Percentiles rank a stretch among this genome's conserved stretches.
phyloP scores from a whole-genome alignment of 1,139 yeast genomes.

The Blastobotrys proliferans region DNA sequence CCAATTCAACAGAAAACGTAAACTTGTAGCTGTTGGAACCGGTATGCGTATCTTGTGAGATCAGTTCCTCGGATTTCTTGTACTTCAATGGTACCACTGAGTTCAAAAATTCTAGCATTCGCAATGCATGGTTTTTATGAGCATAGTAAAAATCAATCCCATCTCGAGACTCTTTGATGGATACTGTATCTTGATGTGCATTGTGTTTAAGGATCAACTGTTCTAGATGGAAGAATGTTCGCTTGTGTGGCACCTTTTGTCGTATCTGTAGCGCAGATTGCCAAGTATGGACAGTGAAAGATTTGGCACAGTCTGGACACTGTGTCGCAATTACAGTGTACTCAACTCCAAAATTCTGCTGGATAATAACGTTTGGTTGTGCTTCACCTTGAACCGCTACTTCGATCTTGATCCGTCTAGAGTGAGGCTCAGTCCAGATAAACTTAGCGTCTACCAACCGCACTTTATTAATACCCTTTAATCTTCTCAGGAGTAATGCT shows the following conservation, averaged over 20 bases:
- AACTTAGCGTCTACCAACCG: conserved; percentile 91
- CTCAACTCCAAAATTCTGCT: conserved; percentile 94
- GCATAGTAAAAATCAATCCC: conserved; percentile 93
- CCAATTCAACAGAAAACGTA: conserved; percentile 88
- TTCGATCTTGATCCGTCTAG: conserved; percentile 86
- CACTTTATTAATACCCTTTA: conserved; percentile 84
- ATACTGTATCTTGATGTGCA: conserved; percentile 92
- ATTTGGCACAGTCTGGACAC: conserved; percentile 97
- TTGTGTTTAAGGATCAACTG: conserved; percentile 90
- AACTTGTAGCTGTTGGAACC: conserved; percentile 87
- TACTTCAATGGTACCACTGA: conserved; percentile 85
- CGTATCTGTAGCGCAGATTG: conserved; percentile 95
- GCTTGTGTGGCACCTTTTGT: conserved; percentile 94
- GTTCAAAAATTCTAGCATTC: conserved; percentile 85
- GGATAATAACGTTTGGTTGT: conserved; percentile 71
- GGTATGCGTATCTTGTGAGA: conserved; percentile 88
- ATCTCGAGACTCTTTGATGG: conserved; percentile 87
- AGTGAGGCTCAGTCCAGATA: conserved; percentile 99
- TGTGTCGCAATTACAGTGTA: conserved; percentile 93
- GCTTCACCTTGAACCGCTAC: conserved; percentile 97
- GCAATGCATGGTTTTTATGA: conserved; percentile 85
- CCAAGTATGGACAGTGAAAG: conserved; percentile 96
- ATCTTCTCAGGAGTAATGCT: conserved; percentile 82
- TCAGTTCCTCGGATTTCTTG: conserved; percentile 86
- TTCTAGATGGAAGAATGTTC: conserved; percentile 91